Percentiles rank a stretch among this genome's conserved stretches.
Evolutionary conservation across 2,329 filamentous ascomycete genomes (phyloP).

Genomic region (Ceratocystiopsis sp.): DNA sequence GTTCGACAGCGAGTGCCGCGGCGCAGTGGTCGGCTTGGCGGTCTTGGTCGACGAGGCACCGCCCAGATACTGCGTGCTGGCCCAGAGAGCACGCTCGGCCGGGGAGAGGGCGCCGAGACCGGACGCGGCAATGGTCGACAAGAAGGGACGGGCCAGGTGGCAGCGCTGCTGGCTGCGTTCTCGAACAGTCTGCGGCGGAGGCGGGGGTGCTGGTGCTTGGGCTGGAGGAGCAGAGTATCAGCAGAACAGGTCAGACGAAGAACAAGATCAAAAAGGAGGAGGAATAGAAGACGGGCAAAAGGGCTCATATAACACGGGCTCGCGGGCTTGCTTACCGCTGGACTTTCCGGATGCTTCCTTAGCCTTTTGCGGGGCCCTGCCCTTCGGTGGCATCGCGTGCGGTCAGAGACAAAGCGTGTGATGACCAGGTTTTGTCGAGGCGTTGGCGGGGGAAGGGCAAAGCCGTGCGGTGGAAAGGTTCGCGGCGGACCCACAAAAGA

Average conservation of each 20-base stretch:
- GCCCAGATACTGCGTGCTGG: conserved; percentile 28
- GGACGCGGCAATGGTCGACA: conserved; percentile 25
- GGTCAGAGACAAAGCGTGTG: too few species aligned
- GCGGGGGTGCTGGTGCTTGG: conserved; percentile 13
- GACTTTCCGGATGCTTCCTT: conserved; percentile 10
- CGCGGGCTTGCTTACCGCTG: conserved; percentile 2
- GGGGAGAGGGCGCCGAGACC: conserved; percentile 28
- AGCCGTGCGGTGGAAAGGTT: too few species aligned
- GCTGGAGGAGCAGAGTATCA: conserved; percentile 3
- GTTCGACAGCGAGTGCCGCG: conserved; percentile 14
- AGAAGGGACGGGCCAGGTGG: conserved; percentile 32
- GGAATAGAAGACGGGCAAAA: background rate
- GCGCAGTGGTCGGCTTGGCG: conserved; percentile 14
- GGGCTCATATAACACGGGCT: background rate
- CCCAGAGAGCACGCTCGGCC: conserved; percentile 31
- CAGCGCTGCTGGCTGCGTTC: conserved; percentile 30
- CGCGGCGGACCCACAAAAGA: too few species aligned
- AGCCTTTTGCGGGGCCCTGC: conserved; percentile 13
- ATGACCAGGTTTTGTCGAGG: too few species aligned
- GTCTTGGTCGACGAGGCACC: conserved; percentile 21
- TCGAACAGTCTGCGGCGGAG: conserved; percentile 25
- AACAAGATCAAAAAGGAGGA: background rate
- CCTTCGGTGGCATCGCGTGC: conserved; percentile 18
- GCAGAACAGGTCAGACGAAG: background rate
- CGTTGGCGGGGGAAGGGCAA: too few species aligned